Percentiles rank a stretch among this genome's conserved stretches.
Evolutionary conservation across 805 yeast species (phyloP).

Genomic region (Zygoascus tannicola): DNA sequence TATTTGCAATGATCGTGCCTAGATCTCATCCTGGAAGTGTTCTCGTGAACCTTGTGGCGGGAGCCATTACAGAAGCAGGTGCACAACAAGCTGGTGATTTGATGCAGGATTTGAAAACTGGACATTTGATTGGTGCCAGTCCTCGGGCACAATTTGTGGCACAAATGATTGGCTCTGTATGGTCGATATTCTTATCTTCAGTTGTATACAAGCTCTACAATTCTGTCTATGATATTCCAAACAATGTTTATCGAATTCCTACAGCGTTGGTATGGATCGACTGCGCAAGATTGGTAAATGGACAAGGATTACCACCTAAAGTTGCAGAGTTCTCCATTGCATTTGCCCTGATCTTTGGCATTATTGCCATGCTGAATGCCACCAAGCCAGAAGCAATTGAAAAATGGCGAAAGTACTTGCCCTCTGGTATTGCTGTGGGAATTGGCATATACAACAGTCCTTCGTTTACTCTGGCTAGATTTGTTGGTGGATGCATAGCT

Average conservation of each 20-base stretch:
- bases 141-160: conserved; percentile 89
- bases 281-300: conserved; percentile 87
- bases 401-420: conserved; percentile 60
- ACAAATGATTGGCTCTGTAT: conserved; percentile 77
- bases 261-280: conserved; percentile 97
- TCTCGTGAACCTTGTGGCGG: conserved; percentile 79
- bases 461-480: conserved; percentile 85
- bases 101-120: conserved; percentile 95
- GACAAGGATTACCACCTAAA: conserved; percentile 77
- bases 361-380: conserved; percentile 42
- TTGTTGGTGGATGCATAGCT: conserved; percentile 75
- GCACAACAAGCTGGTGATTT: conserved; percentile 98
- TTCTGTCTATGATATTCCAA: conserved; percentile 76
- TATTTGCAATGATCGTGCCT: conserved; percentile 78
- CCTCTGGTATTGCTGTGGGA: conserved; percentile 96
- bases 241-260: conserved; percentile 72
- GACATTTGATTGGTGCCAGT: conserved; percentile 83
- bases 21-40: conserved; percentile 68
- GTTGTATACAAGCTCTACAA: conserved; percentile 78
- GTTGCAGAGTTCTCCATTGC: conserved; percentile 58
- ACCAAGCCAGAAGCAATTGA: conserved; percentile 17
- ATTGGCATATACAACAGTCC: conserved; percentile 94
- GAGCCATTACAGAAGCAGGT: conserved; percentile 97
- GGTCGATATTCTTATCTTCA: conserved; percentile 73
- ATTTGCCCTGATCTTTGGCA: conserved; percentile 58